A percentile compares a stretch with the other conserved stretches of the same genome.
Evolutionary conservation across 2,329 filamentous ascomycete genomes (phyloP).

Genomic region (Pseudohalonectria lignicola): DNA sequence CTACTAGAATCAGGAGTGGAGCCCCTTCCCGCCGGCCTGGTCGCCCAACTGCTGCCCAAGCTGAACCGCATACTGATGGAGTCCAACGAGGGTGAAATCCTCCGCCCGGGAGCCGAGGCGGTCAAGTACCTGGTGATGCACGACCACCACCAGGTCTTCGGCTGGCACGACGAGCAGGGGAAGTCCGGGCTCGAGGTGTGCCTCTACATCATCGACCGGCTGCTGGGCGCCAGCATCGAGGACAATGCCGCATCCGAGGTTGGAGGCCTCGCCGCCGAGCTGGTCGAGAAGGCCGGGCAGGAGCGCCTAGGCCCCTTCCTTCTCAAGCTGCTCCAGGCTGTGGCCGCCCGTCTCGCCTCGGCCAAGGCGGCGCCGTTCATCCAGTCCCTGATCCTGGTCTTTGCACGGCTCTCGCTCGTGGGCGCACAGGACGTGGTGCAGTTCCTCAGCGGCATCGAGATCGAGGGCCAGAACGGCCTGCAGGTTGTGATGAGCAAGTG

Average conservation of each 20-base stretch:
- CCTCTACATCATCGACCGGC: slow-evolving; percentile 81
- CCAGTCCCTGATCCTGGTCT: slow-evolving; percentile 90
- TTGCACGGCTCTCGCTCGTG: slow-evolving; percentile 77
- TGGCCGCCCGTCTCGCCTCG: slow-evolving; percentile 72
- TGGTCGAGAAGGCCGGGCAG: slow-evolving; percentile 90
- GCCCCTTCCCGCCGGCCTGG: slow-evolving; percentile 78
- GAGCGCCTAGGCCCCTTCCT: slow-evolving; percentile 86
- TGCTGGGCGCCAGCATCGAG: slow-evolving; percentile 74
- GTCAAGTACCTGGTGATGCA: slow-evolving; percentile 85
- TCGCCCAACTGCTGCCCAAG: slow-evolving; percentile 78
- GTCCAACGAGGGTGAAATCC: slow-evolving; percentile 76
- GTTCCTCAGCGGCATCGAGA: slow-evolving; percentile 76
- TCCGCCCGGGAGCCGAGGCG: slow-evolving; percentile 75
- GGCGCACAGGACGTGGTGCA: slow-evolving; percentile 84
- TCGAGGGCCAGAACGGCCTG: slow-evolving; percentile 71
- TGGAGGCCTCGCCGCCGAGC: slow-evolving; percentile 81
- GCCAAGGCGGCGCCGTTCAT: slow-evolving; percentile 85
- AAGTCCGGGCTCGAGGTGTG: slow-evolving; percentile 82
- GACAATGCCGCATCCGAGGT: slow-evolving; percentile 95
- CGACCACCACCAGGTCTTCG: slow-evolving; percentile 81
- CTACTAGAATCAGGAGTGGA: slow-evolving; percentile 74
- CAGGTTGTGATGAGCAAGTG: slow-evolving; percentile 87
- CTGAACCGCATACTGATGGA: slow-evolving; percentile 72
- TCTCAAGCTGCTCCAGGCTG: slow-evolving; percentile 76
- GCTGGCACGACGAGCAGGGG: slow-evolving; percentile 70